These are phyloP conservation scores for Neopestalotiopsis sp. DNA, from an alignment of 2,329 filamentous ascomycete genomes.

Conservation along the genomic window DNA sequence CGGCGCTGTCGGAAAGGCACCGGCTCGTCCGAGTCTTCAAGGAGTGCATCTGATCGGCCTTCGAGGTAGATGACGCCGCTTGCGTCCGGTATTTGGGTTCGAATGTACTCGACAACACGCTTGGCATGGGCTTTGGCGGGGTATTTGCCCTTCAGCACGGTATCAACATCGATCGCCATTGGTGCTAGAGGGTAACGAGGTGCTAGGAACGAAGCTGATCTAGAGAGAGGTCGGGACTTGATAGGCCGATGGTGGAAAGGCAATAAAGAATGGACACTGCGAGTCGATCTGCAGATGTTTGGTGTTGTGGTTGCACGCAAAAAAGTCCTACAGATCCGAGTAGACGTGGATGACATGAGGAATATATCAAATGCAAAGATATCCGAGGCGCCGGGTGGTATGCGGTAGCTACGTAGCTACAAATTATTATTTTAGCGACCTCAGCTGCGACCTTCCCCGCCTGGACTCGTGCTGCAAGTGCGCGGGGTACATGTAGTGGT, in stretches of 20 bases:
- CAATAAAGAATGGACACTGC: neutral
- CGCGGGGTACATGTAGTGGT: neutral
- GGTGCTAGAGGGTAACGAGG: neutral
- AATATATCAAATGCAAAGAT: neutral
- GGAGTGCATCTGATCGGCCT: constrained; percentile 77
- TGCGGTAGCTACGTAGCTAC: neutral
- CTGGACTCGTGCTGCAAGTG: neutral
- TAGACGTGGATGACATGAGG: constrained; percentile 9
- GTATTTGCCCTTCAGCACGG: constrained; percentile 66
- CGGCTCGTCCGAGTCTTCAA: constrained; percentile 88
- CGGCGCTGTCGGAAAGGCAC: constrained; percentile 87
- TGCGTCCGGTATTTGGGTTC: constrained; percentile 66
- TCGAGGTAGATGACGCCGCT: constrained; percentile 86
- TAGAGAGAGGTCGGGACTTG: neutral
- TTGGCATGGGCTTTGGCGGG: constrained; percentile 88
- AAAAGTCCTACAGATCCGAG: constrained; percentile 8
- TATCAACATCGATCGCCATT: constrained; percentile 48
- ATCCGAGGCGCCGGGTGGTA: neutral
- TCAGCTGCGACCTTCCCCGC: neutral
- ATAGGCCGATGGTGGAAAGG: neutral
- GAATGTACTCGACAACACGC: constrained; percentile 81
- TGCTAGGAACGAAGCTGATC: neutral
- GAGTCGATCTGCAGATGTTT: neutral
- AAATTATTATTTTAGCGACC: neutral
- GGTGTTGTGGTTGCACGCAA: neutral